Evolutionary conservation across 495 filamentous ascomycete genomes (phyloP).

Genomic region (Bacidia rubella): DNA sequence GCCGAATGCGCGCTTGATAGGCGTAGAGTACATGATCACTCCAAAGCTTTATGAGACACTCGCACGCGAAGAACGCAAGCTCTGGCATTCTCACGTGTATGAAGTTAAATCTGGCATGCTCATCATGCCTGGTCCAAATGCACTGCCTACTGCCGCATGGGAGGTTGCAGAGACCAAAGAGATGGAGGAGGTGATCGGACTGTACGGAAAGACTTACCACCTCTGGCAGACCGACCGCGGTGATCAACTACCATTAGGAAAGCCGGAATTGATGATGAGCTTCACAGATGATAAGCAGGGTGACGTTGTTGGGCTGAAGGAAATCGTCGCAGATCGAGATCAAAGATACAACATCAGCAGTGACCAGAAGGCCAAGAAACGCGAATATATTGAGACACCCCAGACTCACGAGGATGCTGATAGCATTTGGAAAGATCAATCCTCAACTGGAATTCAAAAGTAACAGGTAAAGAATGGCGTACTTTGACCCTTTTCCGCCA

Average conservation of each 20-base stretch:
- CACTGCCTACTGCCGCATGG: slow-evolving; percentile 46
- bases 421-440: slow-evolving; percentile 26
- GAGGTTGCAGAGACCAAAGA: slow-evolving; percentile 64
- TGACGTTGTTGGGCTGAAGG: slow-evolving; percentile 40
- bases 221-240: slow-evolving; percentile 83
- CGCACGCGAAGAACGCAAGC: slow-evolving; percentile 46
- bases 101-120: slow-evolving; percentile 83
- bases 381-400: slow-evolving; percentile 45
- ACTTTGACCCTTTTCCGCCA: not conserved
- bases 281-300: slow-evolving; percentile 43
- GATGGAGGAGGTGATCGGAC: slow-evolving; percentile 55
- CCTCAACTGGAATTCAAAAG: not conserved
- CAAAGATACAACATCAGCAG: slow-evolving; percentile 47
- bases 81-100: slow-evolving; percentile 75
- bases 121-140: slow-evolving; percentile 58
- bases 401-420: slow-evolving; percentile 47
- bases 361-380: slow-evolving; percentile 46
- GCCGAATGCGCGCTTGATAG: slow-evolving; percentile 59
- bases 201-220: slow-evolving; percentile 88
- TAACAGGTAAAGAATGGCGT: not conserved
- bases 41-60: slow-evolving; percentile 55
- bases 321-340: slow-evolving; percentile 50
- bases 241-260: slow-evolving; percentile 57
- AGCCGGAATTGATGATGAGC: slow-evolving; percentile 67
- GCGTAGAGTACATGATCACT: slow-evolving; percentile 88